Conservation (phyloP, 1,284 basidiomycete species). For the Microbotryomycetes sp. region DNA sequence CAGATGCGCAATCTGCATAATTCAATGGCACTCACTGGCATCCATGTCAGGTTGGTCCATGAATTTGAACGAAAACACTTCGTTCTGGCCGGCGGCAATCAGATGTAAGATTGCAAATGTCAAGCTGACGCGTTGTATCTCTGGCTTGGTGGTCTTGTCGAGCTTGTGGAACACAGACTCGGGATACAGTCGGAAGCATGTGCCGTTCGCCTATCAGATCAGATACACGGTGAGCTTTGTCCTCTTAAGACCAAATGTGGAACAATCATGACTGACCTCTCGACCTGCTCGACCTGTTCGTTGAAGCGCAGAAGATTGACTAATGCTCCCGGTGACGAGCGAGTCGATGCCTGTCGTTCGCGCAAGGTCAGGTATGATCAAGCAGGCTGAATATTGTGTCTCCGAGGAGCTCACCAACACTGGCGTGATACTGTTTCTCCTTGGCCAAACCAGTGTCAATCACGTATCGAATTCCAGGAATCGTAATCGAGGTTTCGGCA, state of each 20-base stretch:
- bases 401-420: conserved; percentile 16
- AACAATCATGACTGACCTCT: conserved; percentile 53
- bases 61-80: conserved; percentile 69
- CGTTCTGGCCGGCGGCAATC: conserved; percentile 50
- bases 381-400: not conserved
- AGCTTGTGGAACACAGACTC: conserved; percentile 65
- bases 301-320: conserved; percentile 84
- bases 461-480: conserved; percentile 90
- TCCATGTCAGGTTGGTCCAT: conserved; percentile 74
- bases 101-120: conserved; percentile 75
- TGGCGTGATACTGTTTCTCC: conserved; percentile 68
- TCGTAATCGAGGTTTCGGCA: conserved; percentile 97
- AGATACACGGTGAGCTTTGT: not conserved
- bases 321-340: conserved; percentile 74
- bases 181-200: conserved; percentile 83
- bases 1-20: no score
- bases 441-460: conserved; percentile 94
- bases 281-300: conserved; percentile 85
- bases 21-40: conserved; percentile 55
- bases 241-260: conserved; percentile 22
- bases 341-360: conserved; percentile 67
- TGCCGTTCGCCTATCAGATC: conserved; percentile 48
- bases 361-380: not conserved
- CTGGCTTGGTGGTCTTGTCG: conserved; percentile 64
- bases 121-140: conserved; percentile 79